A percentile compares a stretch with the other conserved stretches of the same genome.
Conservation (phyloP, 805 yeast genomes). For the Saturnispora quitensis region DNA sequence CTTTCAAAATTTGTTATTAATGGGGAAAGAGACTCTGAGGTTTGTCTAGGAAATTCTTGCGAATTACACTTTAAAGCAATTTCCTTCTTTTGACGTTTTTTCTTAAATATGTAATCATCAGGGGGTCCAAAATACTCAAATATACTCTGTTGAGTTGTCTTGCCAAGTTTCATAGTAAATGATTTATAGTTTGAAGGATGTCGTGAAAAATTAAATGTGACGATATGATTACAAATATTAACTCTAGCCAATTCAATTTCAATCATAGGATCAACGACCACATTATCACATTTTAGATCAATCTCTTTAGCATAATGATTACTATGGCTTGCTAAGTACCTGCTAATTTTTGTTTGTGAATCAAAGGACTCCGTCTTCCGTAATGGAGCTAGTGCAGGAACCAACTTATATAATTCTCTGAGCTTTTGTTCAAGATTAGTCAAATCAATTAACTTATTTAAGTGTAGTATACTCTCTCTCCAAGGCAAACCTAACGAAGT, state of each 20-base stretch:
- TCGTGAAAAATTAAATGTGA: constrained; percentile 5
- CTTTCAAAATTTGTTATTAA: background rate
- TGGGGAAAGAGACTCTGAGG: background rate
- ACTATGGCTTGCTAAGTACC: background rate
- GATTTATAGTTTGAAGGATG: constrained; percentile 9
- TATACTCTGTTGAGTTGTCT: constrained; percentile 41
- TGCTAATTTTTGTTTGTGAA: background rate
- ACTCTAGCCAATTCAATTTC: background rate
- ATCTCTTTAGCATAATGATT: background rate
- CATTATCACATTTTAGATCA: background rate
- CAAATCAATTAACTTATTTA: background rate
- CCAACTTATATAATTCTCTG: background rate
- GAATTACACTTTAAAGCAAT: background rate
- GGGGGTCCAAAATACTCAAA: constrained; percentile 47
- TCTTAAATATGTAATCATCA: constrained; percentile 34
- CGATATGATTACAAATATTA: background rate
- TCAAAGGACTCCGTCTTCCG: constrained; percentile 7
- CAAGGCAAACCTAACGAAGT: constrained; percentile 26
- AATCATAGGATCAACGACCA: background rate
- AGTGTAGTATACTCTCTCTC: background rate
- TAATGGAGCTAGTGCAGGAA: background rate
- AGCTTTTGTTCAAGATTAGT: background rate
- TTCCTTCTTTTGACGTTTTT: constrained; percentile 20
- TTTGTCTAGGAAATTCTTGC: background rate
- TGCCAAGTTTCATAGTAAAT: constrained; percentile 28